A percentile compares a stretch with the other conserved stretches of the same genome.
These are phyloP conservation scores for Globisporangium echinulatum DNA, from an alignment of 352 stramenopile genomes.

Conservation along the genomic window DNA sequence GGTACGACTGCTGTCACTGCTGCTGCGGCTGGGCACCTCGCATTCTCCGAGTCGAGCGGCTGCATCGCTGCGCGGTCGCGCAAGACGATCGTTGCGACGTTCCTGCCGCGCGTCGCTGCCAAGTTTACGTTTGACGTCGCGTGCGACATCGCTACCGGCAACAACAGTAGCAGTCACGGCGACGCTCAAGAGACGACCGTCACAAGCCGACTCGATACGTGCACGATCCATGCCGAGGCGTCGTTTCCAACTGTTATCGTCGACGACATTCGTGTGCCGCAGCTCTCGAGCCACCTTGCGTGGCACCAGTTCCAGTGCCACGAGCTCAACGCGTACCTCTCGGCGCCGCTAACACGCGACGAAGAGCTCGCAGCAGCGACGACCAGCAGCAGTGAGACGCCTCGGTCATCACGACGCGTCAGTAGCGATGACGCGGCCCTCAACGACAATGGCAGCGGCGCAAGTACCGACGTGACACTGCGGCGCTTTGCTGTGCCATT, in stretches of 20 bases:
- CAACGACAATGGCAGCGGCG: constrained; percentile 1
- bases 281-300: constrained; percentile 37
- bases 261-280: constrained; percentile 67
- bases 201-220: constrained; percentile 11
- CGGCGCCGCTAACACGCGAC: constrained; percentile 34
- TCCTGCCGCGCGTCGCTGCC: constrained; percentile 53
- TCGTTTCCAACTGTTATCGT: constrained; percentile 87
- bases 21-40: constrained; percentile 19
- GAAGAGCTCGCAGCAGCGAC: constrained; percentile 25
- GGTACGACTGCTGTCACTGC: neutral
- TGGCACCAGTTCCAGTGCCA: constrained; percentile 75
- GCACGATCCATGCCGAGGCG: constrained; percentile 56
- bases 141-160: constrained; percentile 27
- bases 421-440: neutral
- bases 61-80: constrained; percentile 68
- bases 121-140: constrained; percentile 68
- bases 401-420: constrained; percentile 5
- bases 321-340: constrained; percentile 67
- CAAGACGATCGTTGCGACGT: constrained; percentile 76
- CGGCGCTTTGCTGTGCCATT: constrained; percentile 72
- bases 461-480: constrained; percentile 12
- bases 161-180: neutral
- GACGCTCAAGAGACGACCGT: too few relatives aligned
- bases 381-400: neutral
- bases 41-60: constrained; percentile 55